Percentiles rank a stretch among this genome's conserved stretches.
phyloP scores from a whole-genome alignment of 306 rosid species.

The Trifolium dubium region DNA sequence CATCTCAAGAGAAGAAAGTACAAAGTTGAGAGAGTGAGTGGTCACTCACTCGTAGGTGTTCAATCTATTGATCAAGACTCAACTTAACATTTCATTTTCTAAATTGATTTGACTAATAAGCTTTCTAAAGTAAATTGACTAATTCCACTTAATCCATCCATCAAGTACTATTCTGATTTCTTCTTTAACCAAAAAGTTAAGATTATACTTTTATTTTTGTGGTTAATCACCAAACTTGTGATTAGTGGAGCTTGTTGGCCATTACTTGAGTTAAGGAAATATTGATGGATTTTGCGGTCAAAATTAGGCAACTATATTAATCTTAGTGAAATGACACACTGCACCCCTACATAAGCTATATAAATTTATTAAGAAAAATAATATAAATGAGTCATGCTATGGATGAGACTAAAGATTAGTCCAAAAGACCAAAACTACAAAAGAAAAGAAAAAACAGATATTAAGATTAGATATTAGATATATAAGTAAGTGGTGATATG shows the following conservation, averaged over 20 bases:
- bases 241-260: slow-evolving; percentile 42
- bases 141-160: slow-evolving; percentile 36
- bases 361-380: too few relatives aligned
- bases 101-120: neutral
- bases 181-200: neutral
- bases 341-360: neutral
- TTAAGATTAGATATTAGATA: too few relatives aligned
- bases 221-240: slow-evolving; percentile 27
- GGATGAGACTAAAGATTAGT: too few relatives aligned
- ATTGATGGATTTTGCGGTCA: slow-evolving; percentile 8
- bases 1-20: neutral
- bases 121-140: slow-evolving; percentile 37
- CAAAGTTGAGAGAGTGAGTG: slow-evolving; percentile 7
- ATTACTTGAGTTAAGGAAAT: neutral
- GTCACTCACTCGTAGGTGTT: slow-evolving; percentile 38
- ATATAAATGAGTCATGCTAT: too few relatives aligned
- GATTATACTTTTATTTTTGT: neutral
- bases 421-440: too few relatives aligned
- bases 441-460: too few relatives aligned
- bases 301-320: slow-evolving; percentile 5
- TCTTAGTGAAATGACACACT: neutral
- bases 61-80: slow-evolving; percentile 40
- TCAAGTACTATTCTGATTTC: neutral
- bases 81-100: slow-evolving; percentile 21
- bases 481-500: too few relatives aligned